Conservation (phyloP, 2,329 filamentous ascomycete species). For the Westerdykella ornata region DNA sequence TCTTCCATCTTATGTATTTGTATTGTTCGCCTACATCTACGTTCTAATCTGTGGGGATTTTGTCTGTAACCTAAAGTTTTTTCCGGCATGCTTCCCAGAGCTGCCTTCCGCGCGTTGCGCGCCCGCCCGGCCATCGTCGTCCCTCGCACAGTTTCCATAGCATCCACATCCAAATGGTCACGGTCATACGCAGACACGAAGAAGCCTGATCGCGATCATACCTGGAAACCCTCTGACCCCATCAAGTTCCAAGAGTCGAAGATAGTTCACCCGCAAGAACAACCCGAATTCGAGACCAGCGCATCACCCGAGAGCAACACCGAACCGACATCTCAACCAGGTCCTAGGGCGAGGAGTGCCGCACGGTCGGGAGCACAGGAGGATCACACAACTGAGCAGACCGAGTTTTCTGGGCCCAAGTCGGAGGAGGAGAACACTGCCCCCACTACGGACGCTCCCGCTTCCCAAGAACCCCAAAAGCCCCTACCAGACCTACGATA, state of each 20-base stretch:
- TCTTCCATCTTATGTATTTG: constrained; percentile 8
- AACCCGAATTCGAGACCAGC: constrained; percentile 31
- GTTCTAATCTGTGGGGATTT: constrained; percentile 16
- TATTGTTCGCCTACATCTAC: constrained; percentile 5
- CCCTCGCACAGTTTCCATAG: constrained; percentile 20
- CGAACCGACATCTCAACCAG: constrained; percentile 21
- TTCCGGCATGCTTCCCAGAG: constrained; percentile 31
- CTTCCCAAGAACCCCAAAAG: constrained; percentile 49
- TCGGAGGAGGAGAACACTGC: constrained; percentile 33
- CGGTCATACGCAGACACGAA: constrained; percentile 17
- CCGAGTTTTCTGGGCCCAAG: constrained; percentile 33
- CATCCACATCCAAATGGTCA: constrained; percentile 20
- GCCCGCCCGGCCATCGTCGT: constrained; percentile 20
- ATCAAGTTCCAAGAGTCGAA: constrained; percentile 33
- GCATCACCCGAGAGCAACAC: constrained; percentile 25
- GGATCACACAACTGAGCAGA: constrained; percentile 28
- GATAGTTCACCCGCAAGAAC: constrained; percentile 26
- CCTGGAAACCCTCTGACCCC: constrained; percentile 38
- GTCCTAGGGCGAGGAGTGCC: constrained; percentile 1
- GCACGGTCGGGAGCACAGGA: constrained; percentile 9
- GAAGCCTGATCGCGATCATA: constrained; percentile 30
- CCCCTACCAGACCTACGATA: constrained; percentile 87
- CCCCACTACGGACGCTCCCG: constrained; percentile 37
- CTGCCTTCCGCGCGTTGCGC: constrained; percentile 31
- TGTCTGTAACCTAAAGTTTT: background rate